Percentiles rank a stretch among this genome's conserved stretches.
Conservation (phyloP, 2,329 filamentous ascomycete species). For the Cladophialophora psammophila region DNA sequence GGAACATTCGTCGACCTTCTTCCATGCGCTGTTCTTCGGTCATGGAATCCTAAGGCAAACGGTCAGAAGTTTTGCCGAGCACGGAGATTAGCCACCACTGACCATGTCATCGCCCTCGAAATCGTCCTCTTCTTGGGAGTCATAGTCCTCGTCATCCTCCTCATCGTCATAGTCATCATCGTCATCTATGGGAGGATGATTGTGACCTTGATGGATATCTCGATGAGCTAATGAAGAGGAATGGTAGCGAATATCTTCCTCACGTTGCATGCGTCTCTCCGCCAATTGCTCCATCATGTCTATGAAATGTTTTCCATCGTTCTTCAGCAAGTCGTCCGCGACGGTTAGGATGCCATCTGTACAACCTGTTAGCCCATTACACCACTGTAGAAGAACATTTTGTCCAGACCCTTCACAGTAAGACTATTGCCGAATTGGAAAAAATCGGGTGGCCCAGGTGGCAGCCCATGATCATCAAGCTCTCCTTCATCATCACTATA, state of each 20-base stretch:
- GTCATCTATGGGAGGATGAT: slow-evolving; percentile 75
- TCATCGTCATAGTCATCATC: slow-evolving; percentile 78
- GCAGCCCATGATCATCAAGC: slow-evolving; percentile 66
- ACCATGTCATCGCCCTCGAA: slow-evolving; percentile 73
- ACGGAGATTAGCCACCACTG: slow-evolving; percentile 38
- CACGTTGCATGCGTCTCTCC: slow-evolving; percentile 94
- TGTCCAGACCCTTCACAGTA: slow-evolving; percentile 78
- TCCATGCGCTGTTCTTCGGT: slow-evolving; percentile 99
- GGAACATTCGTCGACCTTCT: slow-evolving; percentile 97
- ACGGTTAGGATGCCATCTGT: slow-evolving; percentile 94
- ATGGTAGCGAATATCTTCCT: slow-evolving; percentile 82
- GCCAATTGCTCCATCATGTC: slow-evolving; percentile 99
- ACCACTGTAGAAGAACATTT: slow-evolving; percentile 12
- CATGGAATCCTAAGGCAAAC: slow-evolving; percentile 78
- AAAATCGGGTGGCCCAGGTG: slow-evolving; percentile 79
- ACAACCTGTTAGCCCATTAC: slow-evolving; percentile 39
- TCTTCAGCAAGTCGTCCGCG: slow-evolving; percentile 96
- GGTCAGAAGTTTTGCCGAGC: slow-evolving; percentile 48
- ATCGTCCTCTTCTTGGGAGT: slow-evolving; percentile 69
- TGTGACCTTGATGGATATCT: slow-evolving; percentile 72
- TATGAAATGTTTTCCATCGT: slow-evolving; percentile 99
- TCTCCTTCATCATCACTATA: slow-evolving; percentile 72
- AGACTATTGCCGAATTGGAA: slow-evolving; percentile 98
- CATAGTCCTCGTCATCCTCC: slow-evolving; percentile 74
- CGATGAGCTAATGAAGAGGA: slow-evolving; percentile 66